These are phyloP conservation scores for Colletotrichum sp. DNA, from an alignment of 2,329 filamentous ascomycete species.

Conservation along the genomic window DNA sequence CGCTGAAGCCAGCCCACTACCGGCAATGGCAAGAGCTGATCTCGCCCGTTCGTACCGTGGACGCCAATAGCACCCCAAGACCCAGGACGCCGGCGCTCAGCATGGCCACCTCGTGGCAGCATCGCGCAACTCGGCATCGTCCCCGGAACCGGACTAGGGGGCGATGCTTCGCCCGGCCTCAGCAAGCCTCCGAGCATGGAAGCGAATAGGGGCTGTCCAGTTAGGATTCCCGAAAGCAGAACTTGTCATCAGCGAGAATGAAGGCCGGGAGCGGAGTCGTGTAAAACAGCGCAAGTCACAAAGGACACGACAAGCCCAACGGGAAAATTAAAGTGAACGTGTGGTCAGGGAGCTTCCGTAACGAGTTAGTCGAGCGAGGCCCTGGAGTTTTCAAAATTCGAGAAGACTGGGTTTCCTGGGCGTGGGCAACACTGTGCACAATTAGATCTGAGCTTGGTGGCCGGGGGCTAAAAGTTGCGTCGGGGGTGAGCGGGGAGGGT, in stretches of 20 bases:
- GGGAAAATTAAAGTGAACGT: neutral
- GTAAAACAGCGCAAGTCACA: neutral
- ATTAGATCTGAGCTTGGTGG: neutral
- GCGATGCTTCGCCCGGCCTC: neutral
- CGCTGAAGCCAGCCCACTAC: neutral
- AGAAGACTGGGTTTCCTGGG: neutral
- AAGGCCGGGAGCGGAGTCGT: conserved; percentile 3
- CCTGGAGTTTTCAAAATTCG: neutral
- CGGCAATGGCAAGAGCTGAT: neutral
- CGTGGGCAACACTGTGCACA: neutral
- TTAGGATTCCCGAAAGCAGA: neutral
- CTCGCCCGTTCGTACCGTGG: neutral
- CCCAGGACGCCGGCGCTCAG: neutral
- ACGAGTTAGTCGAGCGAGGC: neutral
- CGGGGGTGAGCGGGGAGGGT: neutral
- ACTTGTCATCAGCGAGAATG: neutral
- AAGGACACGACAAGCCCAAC: neutral
- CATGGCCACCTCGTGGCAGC: conserved; percentile 19
- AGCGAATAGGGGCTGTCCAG: neutral
- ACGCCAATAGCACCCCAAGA: neutral
- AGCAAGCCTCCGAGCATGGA: conserved; percentile 4
- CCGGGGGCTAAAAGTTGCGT: neutral
- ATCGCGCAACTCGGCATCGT: neutral
- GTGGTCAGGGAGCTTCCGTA: neutral
- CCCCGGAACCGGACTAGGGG: conserved; percentile 3